Evolutionary conservation across 768 basidiomycete genomes (phyloP).

Genomic region (Termitomyces sp.): DNA sequence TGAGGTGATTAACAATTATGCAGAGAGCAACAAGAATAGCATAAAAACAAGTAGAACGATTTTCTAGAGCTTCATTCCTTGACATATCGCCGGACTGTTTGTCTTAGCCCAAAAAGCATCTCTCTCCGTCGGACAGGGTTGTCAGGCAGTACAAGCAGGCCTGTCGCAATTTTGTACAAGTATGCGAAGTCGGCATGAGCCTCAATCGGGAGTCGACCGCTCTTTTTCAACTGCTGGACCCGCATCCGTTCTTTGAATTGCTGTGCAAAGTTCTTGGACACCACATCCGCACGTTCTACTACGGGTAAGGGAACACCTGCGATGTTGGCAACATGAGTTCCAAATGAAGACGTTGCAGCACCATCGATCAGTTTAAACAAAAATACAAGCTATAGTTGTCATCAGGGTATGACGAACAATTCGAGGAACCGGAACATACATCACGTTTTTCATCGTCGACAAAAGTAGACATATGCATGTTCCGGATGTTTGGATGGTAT

Average conservation of each 20-base stretch:
- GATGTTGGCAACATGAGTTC: slow-evolving; percentile 91
- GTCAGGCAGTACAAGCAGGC: slow-evolving; percentile 44
- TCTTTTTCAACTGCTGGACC: slow-evolving; percentile 48
- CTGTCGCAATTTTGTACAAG: slow-evolving; percentile 57
- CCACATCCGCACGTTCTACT: slow-evolving; percentile 80
- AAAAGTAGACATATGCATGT: slow-evolving; percentile 93
- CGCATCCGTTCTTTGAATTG: slow-evolving; percentile 82
- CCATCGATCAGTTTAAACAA: slow-evolving; percentile 91
- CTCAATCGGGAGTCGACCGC: slow-evolving; percentile 62
- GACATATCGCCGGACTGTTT: slow-evolving; percentile 19
- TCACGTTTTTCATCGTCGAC: slow-evolving; percentile 91
- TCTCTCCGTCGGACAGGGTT: slow-evolving; percentile 48
- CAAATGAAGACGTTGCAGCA: slow-evolving; percentile 84
- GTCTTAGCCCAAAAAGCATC: slow-evolving; percentile 49
- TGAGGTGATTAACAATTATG: neutral
- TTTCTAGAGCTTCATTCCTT: slow-evolving; percentile 7
- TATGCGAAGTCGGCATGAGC: slow-evolving; percentile 90
- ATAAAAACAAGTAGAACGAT: neutral
- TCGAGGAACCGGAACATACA: slow-evolving; percentile 32
- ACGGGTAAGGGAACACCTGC: slow-evolving; percentile 87
- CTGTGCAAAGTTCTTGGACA: slow-evolving; percentile 82
- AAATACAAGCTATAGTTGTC: slow-evolving; percentile 69
- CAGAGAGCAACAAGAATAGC: slow-evolving; percentile 7
- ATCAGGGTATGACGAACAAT: neutral
- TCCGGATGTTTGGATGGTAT: slow-evolving; percentile 88